Percentiles rank a stretch among this genome's conserved stretches.
Evolutionary conservation across 202 grass and related monocot genomes (phyloP).

Genomic region (Tripidium arundinaceum): DNA sequence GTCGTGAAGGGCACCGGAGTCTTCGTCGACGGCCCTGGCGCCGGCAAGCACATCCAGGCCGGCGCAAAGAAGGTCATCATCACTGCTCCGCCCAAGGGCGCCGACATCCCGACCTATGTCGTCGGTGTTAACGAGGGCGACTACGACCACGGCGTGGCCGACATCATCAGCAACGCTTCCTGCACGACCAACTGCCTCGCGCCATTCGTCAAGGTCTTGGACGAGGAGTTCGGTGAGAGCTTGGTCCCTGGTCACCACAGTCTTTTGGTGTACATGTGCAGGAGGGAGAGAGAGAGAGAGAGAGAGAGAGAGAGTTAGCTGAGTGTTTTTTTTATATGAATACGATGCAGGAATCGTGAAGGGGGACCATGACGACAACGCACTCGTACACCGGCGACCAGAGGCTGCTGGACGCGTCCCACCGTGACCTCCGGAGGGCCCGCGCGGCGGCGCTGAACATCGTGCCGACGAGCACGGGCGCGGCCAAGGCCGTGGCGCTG

Average conservation of each 20-base stretch:
- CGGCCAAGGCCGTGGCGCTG: conserved; percentile 89
- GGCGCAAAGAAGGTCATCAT: conserved; percentile 98
- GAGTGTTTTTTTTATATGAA: not conserved
- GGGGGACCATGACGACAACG: conserved; percentile 98
- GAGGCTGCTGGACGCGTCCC: conserved; percentile 90
- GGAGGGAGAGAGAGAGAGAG: no score
- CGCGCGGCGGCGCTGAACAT: conserved; percentile 94
- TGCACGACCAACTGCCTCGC: conserved; percentile 99
- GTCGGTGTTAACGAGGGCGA: conserved; percentile 93
- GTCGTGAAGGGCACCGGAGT: conserved; percentile 81
- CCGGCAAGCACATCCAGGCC: conserved; percentile 97
- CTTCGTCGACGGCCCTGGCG: conserved; percentile 94
- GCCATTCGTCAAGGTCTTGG: conserved; percentile 91
- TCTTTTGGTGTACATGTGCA: not conserved
- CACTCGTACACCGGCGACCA: conserved; percentile 98
- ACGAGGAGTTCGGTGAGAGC: conserved; percentile 81
- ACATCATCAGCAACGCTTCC: conserved; percentile 97
- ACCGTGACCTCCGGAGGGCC: conserved; percentile 82
- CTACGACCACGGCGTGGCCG: conserved; percentile 69
- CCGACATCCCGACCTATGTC: conserved; percentile 98
- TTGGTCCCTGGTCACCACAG: not conserved
- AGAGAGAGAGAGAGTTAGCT: no score
- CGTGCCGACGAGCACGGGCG: conserved; percentile 92
- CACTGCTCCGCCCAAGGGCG: conserved; percentile 95
- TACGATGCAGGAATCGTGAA: conserved; percentile 72